Conservation (phyloP, 169 alveolate species). For the Blepharisma undulans region DNA sequence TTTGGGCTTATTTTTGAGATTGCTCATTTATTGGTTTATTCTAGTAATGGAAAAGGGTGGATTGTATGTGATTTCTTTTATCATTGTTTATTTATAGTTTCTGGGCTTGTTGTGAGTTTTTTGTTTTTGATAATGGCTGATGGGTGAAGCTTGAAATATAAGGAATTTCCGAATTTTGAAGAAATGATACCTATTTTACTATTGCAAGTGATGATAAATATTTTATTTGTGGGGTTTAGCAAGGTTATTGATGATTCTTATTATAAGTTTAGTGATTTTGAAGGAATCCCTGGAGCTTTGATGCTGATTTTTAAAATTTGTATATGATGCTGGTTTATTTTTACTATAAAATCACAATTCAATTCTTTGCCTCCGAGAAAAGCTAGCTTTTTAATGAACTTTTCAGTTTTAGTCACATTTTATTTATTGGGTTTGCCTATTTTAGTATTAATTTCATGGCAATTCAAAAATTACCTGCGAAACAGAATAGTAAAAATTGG, state of each 20-base stretch:
- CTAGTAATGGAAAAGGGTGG: constrained; percentile 20
- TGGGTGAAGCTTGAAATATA: constrained; percentile 36
- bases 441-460: neutral
- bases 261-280: constrained; percentile 31
- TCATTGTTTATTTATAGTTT: neutral
- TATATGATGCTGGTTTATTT: constrained; percentile 29
- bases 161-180: constrained; percentile 29
- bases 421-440: neutral
- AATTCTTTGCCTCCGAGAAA: neutral
- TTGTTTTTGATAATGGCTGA: constrained; percentile 22
- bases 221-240: constrained; percentile 28
- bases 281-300: constrained; percentile 20
- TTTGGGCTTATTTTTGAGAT: neutral
- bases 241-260: constrained; percentile 33
- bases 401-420: neutral
- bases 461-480: neutral
- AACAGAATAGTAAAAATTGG: constrained; percentile 8
- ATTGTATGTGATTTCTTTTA: neutral
- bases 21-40: constrained; percentile 8
- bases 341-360: neutral
- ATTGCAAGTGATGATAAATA: neutral
- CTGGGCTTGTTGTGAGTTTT: neutral
- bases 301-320: neutral
- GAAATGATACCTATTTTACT: neutral
- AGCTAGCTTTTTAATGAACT: neutral